phyloP scores from a whole-genome alignment of 1,284 basidiomycete genomes.

The Bondarzewia mesenterica region DNA sequence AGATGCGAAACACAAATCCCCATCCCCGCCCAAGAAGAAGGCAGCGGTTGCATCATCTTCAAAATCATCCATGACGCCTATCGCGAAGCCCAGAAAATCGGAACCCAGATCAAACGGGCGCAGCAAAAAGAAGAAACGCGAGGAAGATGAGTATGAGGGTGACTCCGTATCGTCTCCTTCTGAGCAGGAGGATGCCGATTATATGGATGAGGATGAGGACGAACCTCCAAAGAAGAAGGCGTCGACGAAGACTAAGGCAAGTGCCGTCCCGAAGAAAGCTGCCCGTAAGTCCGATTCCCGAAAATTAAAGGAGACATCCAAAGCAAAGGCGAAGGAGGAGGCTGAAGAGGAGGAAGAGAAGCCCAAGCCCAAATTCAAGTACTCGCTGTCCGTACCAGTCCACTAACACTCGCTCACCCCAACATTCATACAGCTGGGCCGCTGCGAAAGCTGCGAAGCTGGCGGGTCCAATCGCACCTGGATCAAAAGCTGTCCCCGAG shows the following conservation, averaged over 20 bases:
- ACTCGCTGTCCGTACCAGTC: not conserved
- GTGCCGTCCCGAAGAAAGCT: conserved; percentile 16
- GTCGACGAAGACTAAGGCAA: conserved; percentile 17
- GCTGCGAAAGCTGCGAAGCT: conserved; percentile 57
- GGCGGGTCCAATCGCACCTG: conserved; percentile 68
- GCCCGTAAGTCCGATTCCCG: conserved; percentile 12
- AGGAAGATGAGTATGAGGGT: conserved; percentile 19
- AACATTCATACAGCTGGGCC: conserved; percentile 41
- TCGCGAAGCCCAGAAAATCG: conserved; percentile 10
- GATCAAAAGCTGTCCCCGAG: conserved; percentile 82
- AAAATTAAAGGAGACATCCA: conserved; percentile 14
- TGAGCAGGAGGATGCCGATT: not conserved
- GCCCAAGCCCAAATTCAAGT: conserved; percentile 28
- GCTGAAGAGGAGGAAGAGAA: conserved; percentile 17
- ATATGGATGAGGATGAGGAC: conserved; percentile 12
- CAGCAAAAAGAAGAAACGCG: conserved; percentile 12
- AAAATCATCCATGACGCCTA: conserved; percentile 7
- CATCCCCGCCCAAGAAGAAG: conserved; percentile 36
- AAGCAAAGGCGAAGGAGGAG: conserved; percentile 13
- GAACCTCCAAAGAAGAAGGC: conserved; percentile 23
- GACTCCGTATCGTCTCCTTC: conserved; percentile 6
- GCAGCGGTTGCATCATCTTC: conserved; percentile 20
- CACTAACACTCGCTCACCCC: not conserved
- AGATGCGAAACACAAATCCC: conserved; percentile 15
- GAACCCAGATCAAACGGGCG: conserved; percentile 6